These are phyloP conservation scores for Middelhovenomyces tepae DNA, from an alignment of 805 yeast genomes.

Conservation along the genomic window DNA sequence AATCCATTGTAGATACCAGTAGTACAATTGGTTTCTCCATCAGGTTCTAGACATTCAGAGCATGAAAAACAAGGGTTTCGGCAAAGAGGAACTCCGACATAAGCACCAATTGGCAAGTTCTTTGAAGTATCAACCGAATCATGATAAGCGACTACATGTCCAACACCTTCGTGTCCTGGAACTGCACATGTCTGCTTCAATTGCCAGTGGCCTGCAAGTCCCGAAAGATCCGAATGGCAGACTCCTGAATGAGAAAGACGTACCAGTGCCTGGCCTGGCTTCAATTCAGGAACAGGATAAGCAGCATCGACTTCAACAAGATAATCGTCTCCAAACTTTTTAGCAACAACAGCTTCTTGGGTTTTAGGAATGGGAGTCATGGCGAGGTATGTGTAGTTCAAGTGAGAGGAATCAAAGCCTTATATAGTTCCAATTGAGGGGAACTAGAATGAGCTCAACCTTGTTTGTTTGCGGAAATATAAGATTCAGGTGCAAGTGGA, in stretches of 20 bases:
- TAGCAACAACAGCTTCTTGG: conserved; percentile 30
- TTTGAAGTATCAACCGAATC: too few relatives aligned
- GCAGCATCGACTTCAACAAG: conserved; percentile 26
- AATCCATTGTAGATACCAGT: conserved; percentile 64
- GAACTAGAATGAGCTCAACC: too few relatives aligned
- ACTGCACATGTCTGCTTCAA: conserved; percentile 16
- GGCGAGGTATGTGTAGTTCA: too few relatives aligned
- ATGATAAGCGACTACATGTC: too few relatives aligned
- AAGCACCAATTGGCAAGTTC: conserved; percentile 19
- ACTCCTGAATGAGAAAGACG: conserved; percentile 33
- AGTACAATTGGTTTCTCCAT: conserved; percentile 44
- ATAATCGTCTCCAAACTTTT: conserved; percentile 27
- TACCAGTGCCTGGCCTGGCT: conserved; percentile 21
- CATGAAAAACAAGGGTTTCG: conserved; percentile 18
- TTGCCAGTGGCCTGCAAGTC: conserved; percentile 34
- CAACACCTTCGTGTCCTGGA: conserved; percentile 28
- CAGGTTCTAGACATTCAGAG: conserved; percentile 16
- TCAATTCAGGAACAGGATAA: conserved; percentile 28
- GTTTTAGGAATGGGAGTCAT: conserved; percentile 22
- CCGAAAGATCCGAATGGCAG: conserved; percentile 36
- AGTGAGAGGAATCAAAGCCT: too few relatives aligned
- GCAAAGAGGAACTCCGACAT: conserved; percentile 24
- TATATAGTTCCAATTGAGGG: too few relatives aligned
- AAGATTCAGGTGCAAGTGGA: too few relatives aligned
- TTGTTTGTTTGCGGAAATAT: too few relatives aligned